Percentiles rank a stretch among this genome's conserved stretches.
Conservation (phyloP, 2,329 filamentous ascomycete species). For the Sclerotinia sclerotiorum region DNA sequence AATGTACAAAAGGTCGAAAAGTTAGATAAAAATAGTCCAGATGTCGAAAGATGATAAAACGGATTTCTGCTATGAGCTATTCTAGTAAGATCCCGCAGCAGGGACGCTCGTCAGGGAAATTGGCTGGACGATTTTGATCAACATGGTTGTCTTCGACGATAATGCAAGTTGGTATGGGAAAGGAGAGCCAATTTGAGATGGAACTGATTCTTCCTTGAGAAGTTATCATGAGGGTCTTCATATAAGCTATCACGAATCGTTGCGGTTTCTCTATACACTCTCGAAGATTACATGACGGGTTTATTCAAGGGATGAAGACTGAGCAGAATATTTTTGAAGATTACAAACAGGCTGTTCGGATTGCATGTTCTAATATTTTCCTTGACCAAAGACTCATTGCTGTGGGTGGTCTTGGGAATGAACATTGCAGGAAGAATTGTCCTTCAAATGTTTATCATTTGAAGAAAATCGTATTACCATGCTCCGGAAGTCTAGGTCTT, state of each 20-base stretch:
- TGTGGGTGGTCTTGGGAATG: constrained; percentile 42
- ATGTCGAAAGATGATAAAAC: constrained; percentile 49
- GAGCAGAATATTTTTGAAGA: constrained; percentile 39
- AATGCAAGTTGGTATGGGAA: constrained; percentile 43
- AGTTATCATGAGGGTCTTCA: constrained; percentile 53
- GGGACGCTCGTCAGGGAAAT: constrained; percentile 72
- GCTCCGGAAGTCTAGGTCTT: constrained; percentile 36
- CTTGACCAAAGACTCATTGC: constrained; percentile 11
- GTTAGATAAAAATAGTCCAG: constrained; percentile 56
- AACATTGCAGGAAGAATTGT: constrained; percentile 33
- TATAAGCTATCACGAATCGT: constrained; percentile 32
- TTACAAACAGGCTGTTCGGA: constrained; percentile 41
- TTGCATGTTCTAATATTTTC: constrained; percentile 34
- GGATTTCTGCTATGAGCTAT: constrained; percentile 69
- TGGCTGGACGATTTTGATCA: constrained; percentile 65
- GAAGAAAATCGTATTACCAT: constrained; percentile 37
- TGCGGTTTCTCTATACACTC: constrained; percentile 35
- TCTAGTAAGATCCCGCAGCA: constrained; percentile 71
- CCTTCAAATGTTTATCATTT: constrained; percentile 28
- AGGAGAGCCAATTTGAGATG: constrained; percentile 46
- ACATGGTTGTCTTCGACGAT: constrained; percentile 53
- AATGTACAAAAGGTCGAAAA: constrained; percentile 49
- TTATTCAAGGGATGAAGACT: constrained; percentile 28
- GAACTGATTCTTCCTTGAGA: constrained; percentile 45
- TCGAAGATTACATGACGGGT: constrained; percentile 31